Evolutionary conservation across 2,329 filamentous ascomycete genomes (phyloP).

Genomic region (Albophoma yamanashiensis): DNA sequence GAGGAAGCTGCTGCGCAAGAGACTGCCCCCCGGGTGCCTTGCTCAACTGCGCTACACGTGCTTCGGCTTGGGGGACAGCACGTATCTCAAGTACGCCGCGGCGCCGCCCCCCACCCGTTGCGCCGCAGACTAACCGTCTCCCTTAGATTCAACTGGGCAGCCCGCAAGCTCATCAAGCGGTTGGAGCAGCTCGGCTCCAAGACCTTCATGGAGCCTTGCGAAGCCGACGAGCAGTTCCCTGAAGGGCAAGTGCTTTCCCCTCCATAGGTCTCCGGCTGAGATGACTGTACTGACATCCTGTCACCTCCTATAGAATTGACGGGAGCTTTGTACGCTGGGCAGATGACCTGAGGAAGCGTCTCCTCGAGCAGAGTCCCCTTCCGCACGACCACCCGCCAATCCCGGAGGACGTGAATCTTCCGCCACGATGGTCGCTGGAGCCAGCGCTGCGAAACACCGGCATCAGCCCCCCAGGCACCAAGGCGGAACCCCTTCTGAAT

Average conservation of each 20-base stretch:
- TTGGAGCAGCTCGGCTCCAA: conserved; percentile 73
- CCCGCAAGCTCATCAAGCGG: conserved; percentile 76
- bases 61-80: conserved; percentile 90
- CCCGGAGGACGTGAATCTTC: conserved; percentile 60
- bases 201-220: conserved; percentile 66
- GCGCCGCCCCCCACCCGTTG: neutral
- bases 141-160: conserved; percentile 83
- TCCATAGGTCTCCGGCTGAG: conserved; percentile 4
- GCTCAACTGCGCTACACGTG: conserved; percentile 62
- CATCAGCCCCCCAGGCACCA: neutral
- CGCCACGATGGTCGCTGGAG: conserved; percentile 51
- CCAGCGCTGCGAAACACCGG: conserved; percentile 10
- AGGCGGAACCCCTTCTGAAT: neutral
- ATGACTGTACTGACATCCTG: neutral
- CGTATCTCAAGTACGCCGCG: conserved; percentile 69
- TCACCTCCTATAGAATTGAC: conserved; percentile 51
- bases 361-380: conserved; percentile 60
- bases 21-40: conserved; percentile 61
- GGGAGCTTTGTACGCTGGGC: conserved; percentile 74
- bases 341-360: conserved; percentile 50
- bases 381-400: conserved; percentile 58
- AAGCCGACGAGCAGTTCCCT: conserved; percentile 87
- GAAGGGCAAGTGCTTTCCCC: conserved; percentile 54
- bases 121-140: neutral
- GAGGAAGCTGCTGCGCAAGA: conserved; percentile 72